A percentile compares a stretch with the other conserved stretches of the same genome.
Evolutionary conservation across 441 rosid species (phyloP).

Genomic region (Theobroma grandiflorum): DNA sequence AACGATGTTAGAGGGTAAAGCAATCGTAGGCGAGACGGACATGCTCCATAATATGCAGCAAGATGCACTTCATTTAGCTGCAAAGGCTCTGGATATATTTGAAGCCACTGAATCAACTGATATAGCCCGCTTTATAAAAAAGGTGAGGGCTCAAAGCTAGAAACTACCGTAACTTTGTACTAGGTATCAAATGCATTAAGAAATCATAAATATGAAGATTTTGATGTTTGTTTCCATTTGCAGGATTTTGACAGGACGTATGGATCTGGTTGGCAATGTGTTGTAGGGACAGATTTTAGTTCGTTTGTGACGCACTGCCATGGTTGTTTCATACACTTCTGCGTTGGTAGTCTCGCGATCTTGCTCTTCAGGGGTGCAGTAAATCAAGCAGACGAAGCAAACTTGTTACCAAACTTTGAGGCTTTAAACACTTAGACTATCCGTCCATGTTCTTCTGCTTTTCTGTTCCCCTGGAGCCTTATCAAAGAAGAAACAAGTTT

Average conservation of each 20-base stretch:
- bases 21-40: slow-evolving; percentile 39
- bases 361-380: slow-evolving; percentile 43
- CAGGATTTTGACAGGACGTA: slow-evolving; percentile 48
- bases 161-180: neutral
- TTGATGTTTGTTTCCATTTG: slow-evolving; percentile 21
- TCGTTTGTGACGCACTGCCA: slow-evolving; percentile 51
- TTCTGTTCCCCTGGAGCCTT: slow-evolving; percentile 24
- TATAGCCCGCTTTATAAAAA: slow-evolving; percentile 47
- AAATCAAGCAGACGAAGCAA: slow-evolving; percentile 33
- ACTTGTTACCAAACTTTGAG: slow-evolving; percentile 32
- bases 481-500: slow-evolving; percentile 26
- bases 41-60: slow-evolving; percentile 45
- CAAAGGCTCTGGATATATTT: slow-evolving; percentile 45
- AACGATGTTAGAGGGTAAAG: slow-evolving; percentile 41
- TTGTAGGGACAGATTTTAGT: slow-evolving; percentile 48
- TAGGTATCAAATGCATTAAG: neutral
- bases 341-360: slow-evolving; percentile 44
- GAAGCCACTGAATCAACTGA: slow-evolving; percentile 45
- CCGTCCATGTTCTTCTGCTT: slow-evolving; percentile 17
- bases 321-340: slow-evolving; percentile 55
- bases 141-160: slow-evolving; percentile 28
- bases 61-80: slow-evolving; percentile 44
- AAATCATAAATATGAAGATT: neutral
- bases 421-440: slow-evolving; percentile 19
- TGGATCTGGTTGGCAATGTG: slow-evolving; percentile 53